Conservation (phyloP, 306 rosid genomes). For the Vigna radiata region DNA sequence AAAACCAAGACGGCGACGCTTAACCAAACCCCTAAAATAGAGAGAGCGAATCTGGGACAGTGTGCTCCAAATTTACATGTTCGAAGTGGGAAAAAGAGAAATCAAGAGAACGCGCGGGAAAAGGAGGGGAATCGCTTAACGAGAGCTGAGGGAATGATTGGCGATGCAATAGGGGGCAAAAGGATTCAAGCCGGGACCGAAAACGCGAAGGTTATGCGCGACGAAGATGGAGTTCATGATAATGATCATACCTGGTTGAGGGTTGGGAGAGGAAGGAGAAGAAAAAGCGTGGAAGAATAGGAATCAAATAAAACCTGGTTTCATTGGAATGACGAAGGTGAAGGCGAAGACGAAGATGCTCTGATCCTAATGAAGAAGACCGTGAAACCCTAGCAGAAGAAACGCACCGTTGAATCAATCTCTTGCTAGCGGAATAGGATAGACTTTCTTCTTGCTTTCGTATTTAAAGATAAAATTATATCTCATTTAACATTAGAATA, state of each 20-base stretch:
- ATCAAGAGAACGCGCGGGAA: not conserved
- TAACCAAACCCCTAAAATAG: not conserved
- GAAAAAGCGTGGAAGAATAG: not conserved
- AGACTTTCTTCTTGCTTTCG: not conserved
- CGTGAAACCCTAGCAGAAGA: slow-evolving; percentile 49
- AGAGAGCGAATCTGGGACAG: not conserved
- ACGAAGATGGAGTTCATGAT: slow-evolving; percentile 48
- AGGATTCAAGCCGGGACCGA: slow-evolving; percentile 99
- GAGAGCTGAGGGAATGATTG: slow-evolving; percentile 64
- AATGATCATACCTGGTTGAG: slow-evolving; percentile 53
- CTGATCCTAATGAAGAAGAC: not conserved
- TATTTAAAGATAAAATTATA: no score
- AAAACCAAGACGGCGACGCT: not conserved
- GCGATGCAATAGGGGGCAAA: slow-evolving; percentile 84
- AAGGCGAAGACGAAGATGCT: not conserved
- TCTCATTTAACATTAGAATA: no score
- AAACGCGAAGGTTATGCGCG: slow-evolving; percentile 78
- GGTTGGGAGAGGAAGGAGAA: not conserved
- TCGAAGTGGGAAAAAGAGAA: not conserved
- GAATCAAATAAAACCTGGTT: slow-evolving; percentile 55
- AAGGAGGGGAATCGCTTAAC: slow-evolving; percentile 54
- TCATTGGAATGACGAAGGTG: slow-evolving; percentile 22
- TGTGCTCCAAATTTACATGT: slow-evolving; percentile 51
- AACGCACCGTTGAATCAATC: not conserved
- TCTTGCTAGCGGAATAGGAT: not conserved